phyloP scores from a whole-genome alignment of 345 rosid genomes.

The Lepidium didymum region DNA sequence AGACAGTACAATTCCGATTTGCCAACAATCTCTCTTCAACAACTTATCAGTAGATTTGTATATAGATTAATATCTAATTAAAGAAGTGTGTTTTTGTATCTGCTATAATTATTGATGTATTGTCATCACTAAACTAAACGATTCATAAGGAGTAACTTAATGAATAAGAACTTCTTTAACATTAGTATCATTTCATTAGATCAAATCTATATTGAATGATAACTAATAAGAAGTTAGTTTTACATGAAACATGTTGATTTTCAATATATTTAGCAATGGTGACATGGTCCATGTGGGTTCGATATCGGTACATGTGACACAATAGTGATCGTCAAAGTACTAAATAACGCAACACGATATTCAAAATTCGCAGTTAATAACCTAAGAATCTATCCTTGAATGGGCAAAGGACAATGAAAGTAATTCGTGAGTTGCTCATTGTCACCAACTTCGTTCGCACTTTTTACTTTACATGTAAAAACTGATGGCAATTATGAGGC shows the following conservation, averaged over 20 bases:
- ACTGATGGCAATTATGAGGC: not conserved
- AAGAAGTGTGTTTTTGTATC: not conserved
- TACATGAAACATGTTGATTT: constrained; percentile 5
- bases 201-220: not conserved
- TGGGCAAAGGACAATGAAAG: not conserved
- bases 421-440: not conserved
- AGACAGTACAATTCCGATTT: too few species aligned
- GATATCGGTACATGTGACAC: not conserved
- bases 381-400: not conserved
- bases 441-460: not conserved
- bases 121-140: not conserved
- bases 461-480: not conserved
- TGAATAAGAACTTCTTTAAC: not conserved
- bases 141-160: not conserved
- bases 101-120: not conserved
- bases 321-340: not conserved
- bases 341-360: not conserved
- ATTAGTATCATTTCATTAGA: not conserved
- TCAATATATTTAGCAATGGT: constrained; percentile 1
- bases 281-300: constrained; percentile 10
- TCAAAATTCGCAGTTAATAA: not conserved
- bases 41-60: too few species aligned
- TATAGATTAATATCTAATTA: too few species aligned
- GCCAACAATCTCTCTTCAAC: too few species aligned
- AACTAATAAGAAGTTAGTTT: not conserved